Conservation (phyloP, 208 protist species). For the Leishmania martiniquensis region DNA sequence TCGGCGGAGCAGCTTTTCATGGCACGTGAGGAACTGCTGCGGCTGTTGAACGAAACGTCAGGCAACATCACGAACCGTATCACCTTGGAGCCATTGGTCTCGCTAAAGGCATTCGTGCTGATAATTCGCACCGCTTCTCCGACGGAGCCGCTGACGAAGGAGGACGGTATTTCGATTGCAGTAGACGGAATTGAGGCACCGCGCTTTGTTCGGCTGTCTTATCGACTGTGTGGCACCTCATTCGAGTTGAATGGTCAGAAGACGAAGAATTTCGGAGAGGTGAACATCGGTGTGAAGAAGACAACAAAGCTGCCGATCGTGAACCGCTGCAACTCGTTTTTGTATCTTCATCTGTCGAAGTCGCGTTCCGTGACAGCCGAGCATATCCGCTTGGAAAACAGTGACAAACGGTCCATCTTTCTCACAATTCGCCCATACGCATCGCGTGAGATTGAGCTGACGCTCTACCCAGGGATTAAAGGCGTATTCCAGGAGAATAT, state of each 20-base stretch:
- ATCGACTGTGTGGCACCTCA: constrained; percentile 63
- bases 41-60: constrained; percentile 38
- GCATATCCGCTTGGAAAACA: constrained; percentile 83
- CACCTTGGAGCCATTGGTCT: constrained; percentile 42
- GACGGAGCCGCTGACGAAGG: constrained; percentile 72
- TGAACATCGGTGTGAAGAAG: constrained; percentile 86
- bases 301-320: constrained; percentile 79
- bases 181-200: constrained; percentile 72
- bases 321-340: constrained; percentile 78
- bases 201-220: constrained; percentile 86
- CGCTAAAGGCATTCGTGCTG: constrained; percentile 58
- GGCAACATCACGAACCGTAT: constrained; percentile 36
- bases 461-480: constrained; percentile 85
- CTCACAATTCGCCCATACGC: constrained; percentile 77
- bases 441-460: constrained; percentile 81
- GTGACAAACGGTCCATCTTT: constrained; percentile 69
- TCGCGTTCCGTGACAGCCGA: constrained; percentile 84
- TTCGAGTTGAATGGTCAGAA: constrained; percentile 84
- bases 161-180: constrained; percentile 77
- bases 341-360: constrained; percentile 74
- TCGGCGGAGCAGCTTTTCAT: constrained; percentile 25
- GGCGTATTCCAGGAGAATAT: constrained; percentile 82
- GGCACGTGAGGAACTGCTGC: constrained; percentile 46
- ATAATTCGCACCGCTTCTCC: constrained; percentile 55
- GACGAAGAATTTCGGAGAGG: constrained; percentile 89